A percentile compares a stretch with the other conserved stretches of the same genome.
phyloP scores from a whole-genome alignment of 2,329 filamentous ascomycete genomes.

The Colletotrichum aenigma region DNA sequence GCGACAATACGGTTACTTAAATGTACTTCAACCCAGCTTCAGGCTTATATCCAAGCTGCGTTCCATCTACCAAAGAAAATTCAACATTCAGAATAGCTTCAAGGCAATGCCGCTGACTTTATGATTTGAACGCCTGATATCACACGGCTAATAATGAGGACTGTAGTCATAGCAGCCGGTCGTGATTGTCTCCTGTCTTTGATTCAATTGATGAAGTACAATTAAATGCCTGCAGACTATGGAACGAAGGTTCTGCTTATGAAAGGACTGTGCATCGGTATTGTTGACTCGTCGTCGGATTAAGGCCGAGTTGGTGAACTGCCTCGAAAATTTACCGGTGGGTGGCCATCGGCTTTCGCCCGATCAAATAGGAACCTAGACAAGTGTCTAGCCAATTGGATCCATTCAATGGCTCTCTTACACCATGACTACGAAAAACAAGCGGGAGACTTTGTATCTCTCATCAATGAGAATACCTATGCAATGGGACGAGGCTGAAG shows the following conservation, averaged over 20 bases:
- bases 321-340: not conserved
- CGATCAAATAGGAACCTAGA: not conserved
- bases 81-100: not conserved
- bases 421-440: not conserved
- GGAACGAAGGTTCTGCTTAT: not conserved
- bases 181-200: not conserved
- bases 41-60: not conserved
- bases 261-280: not conserved
- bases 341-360: not conserved
- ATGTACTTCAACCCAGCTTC: not conserved
- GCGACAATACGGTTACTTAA: not conserved
- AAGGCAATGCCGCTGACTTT: not conserved
- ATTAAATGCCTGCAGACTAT: not conserved
- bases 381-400: not conserved
- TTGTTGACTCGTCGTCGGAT: not conserved
- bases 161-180: not conserved
- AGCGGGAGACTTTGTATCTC: not conserved
- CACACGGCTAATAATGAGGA: not conserved
- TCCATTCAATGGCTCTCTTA: not conserved
- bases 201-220: not conserved
- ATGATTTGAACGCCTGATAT: not conserved
- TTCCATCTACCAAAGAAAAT: not conserved
- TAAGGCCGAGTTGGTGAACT: not conserved
- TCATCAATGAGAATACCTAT: not conserved
- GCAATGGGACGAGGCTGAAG: not conserved